A percentile compares a stretch with the other conserved stretches of the same genome.
Evolutionary conservation across 257 asterid species (phyloP).

Genomic region (Solanum arcanum): DNA sequence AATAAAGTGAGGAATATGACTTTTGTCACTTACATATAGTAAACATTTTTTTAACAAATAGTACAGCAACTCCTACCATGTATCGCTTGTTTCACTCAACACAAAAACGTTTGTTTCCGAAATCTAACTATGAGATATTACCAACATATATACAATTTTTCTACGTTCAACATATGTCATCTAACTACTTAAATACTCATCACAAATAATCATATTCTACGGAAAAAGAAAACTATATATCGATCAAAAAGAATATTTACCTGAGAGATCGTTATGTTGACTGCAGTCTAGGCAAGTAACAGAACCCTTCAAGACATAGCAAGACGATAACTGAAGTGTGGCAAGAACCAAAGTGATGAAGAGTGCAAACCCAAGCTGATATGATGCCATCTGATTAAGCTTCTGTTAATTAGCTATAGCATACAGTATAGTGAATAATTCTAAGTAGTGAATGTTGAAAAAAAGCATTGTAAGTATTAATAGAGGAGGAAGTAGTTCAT

Average conservation of each 20-base stretch:
- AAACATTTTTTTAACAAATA: neutral
- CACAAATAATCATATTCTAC: neutral
- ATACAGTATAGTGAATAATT: neutral
- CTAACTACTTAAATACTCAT: neutral
- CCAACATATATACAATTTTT: neutral
- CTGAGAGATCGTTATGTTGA: constrained; percentile 42
- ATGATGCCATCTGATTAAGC: constrained; percentile 25
- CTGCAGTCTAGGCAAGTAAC: constrained; percentile 66
- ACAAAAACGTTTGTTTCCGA: neutral
- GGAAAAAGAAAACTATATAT: neutral
- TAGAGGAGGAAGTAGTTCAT: neutral
- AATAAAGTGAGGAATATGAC: neutral
- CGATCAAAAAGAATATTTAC: constrained; percentile 9
- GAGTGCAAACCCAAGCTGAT: constrained; percentile 2
- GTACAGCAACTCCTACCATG: neutral
- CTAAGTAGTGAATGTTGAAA: neutral
- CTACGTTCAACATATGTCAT: neutral
- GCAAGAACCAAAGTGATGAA: constrained; percentile 35
- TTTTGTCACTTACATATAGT: neutral
- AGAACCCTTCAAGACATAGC: constrained; percentile 38
- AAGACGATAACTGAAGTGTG: constrained; percentile 3
- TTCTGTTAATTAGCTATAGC: neutral
- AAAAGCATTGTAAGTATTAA: neutral
- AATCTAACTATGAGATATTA: neutral
- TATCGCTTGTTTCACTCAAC: neutral